Conservation (phyloP, 2,329 filamentous ascomycete species). For the Lecanosticta acicola region DNA sequence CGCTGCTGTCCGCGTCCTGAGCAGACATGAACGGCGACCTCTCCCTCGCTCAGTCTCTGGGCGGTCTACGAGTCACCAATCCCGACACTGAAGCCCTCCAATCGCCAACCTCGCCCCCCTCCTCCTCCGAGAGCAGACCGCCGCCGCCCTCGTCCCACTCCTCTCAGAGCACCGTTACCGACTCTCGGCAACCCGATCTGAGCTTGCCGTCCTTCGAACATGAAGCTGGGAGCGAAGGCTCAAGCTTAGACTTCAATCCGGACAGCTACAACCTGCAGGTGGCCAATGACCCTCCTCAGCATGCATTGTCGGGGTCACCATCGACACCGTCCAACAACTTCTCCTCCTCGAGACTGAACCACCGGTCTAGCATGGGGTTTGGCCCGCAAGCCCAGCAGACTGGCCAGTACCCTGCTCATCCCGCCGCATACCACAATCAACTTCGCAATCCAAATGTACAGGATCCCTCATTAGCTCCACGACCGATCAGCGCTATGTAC, state of each 20-base stretch:
- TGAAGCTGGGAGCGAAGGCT: constrained; percentile 29
- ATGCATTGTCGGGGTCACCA: constrained; percentile 7
- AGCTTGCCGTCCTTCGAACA: constrained; percentile 34
- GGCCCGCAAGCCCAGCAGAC: constrained; percentile 40
- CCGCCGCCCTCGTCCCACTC: constrained; percentile 32
- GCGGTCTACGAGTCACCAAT: constrained; percentile 93
- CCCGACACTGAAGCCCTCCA: constrained; percentile 46
- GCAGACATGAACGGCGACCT: constrained; percentile 80
- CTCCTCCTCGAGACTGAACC: constrained; percentile 25
- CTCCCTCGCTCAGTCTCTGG: constrained; percentile 85
- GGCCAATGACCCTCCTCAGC: constrained; percentile 4
- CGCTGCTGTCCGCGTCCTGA: constrained; percentile 5
- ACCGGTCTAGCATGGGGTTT: constrained; percentile 41
- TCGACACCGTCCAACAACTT: constrained; percentile 6
- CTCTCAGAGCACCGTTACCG: constrained; percentile 37
- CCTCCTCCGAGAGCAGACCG: constrained; percentile 11
- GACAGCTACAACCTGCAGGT: constrained; percentile 33
- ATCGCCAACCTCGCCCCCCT: constrained; percentile 16
- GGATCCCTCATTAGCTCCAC: constrained; percentile 21
- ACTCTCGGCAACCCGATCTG: constrained; percentile 29
- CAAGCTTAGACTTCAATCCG: constrained; percentile 39
- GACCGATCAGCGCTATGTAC: constrained; percentile 45
- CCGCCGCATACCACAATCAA: constrained; percentile 16
- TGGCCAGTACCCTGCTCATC: constrained; percentile 21
- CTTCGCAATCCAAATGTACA: constrained; percentile 29